These are phyloP conservation scores for Talaromyces adpressus DNA, from an alignment of 495 filamentous ascomycete species.

Conservation along the genomic window DNA sequence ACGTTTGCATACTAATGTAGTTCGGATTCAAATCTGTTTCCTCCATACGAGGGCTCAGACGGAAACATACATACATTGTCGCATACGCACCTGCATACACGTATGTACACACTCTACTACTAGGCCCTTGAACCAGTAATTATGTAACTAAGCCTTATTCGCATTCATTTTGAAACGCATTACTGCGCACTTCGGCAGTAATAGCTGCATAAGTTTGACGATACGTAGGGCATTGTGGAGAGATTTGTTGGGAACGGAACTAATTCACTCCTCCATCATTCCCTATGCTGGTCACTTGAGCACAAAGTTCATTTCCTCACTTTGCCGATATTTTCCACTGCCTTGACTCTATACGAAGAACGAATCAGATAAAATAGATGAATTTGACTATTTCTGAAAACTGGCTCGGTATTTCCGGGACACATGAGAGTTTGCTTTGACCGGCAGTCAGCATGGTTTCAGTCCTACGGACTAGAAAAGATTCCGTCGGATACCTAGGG, in stretches of 20 bases:
- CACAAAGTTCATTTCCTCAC: not conserved
- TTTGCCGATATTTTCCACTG: not conserved
- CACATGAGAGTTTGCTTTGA: not conserved
- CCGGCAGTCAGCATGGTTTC: not conserved
- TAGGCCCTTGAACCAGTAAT: not conserved
- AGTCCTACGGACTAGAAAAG: not conserved
- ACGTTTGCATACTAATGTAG: not conserved
- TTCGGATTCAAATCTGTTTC: not conserved
- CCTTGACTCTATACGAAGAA: not conserved
- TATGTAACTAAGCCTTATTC: not conserved
- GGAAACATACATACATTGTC: not conserved
- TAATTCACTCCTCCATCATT: not conserved
- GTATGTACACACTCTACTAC: not conserved
- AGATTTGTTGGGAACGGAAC: not conserved
- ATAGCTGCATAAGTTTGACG: not conserved
- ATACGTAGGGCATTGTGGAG: not conserved
- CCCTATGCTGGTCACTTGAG: not conserved
- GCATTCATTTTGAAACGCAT: not conserved
- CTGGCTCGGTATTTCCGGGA: not conserved
- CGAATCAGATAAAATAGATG: not conserved
- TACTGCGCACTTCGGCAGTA: not conserved
- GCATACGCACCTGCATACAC: not conserved
- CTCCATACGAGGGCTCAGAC: not conserved
- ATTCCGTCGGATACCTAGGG: not conserved
- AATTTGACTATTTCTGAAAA: not conserved